Evolutionary conservation across 192 early-diverging fungal genomes (phyloP), one percentile per base, ranked within the genome.

Genomic region (Paraglomus occultum): DNA sequence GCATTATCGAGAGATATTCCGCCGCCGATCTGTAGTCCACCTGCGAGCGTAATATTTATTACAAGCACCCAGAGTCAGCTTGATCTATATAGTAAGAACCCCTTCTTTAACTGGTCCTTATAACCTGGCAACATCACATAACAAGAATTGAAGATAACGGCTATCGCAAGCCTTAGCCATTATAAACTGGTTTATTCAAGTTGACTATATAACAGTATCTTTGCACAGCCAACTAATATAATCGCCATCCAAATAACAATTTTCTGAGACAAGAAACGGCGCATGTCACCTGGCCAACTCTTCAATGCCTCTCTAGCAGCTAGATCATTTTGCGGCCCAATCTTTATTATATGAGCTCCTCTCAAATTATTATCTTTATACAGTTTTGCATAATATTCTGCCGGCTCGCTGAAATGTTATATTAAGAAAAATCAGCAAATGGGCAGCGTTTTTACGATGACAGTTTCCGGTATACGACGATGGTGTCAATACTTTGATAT

Each of bases 321-420:
- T 1, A 85, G 80, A 49, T 93, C 91, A 79, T 97, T 97, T 47
- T 84, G 83, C 11, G 91, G 80, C 0, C 95, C 95, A 1, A 99
- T 87, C 79, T 94, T 97, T 75, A 99, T 98, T 18, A 97, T 90
- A 82, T 99, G 97, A 15, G 91, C 94, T 15, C 95, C 94, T 1
- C 71, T 76, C 14, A 99, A 85, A 45, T 75, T 51, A 64, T 95
- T 72, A 6, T 85, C 48, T 49, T 79, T 81, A 79, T 97, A 99
- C 8, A 97, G 84, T 39, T 83, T 18, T 3, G 95, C 93, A 67
- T 93, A 99, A 74, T 94, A 84, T n/a, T 73, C 62, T 5, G 95
- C 83, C 0, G 94, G 85, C 44, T 92, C 82, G 59, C 91, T 86
- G 46, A 10, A 69, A 55, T 49, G 11, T 43, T 14, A 20, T 61